Percentiles rank a stretch among this genome's conserved stretches.
Conservation (phyloP, 768 basidiomycete species). For the Naganishia kalamii region DNA sequence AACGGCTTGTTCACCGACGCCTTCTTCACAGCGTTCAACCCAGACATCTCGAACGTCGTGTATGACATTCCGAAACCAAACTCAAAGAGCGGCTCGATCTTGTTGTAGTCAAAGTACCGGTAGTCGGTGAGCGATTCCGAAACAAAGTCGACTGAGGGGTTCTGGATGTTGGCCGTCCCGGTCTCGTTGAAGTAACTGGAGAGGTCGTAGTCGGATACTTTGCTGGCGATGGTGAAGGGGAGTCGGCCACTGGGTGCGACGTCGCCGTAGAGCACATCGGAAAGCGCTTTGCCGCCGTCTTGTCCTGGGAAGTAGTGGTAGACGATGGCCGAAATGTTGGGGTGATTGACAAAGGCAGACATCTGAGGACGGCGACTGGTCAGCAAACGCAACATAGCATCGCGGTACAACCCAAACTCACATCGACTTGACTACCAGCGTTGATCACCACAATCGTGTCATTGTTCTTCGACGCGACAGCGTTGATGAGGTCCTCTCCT, state of each 20-base stretch:
- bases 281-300: slow-evolving; percentile 60
- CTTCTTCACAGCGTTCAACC: slow-evolving; percentile 46
- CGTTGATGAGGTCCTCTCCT: slow-evolving; percentile 58
- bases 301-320: slow-evolving; percentile 53
- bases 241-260: slow-evolving; percentile 63
- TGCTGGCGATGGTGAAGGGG: slow-evolving; percentile 66
- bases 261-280: slow-evolving; percentile 60
- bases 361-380: neutral
- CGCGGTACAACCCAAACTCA: neutral
- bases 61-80: slow-evolving; percentile 75
- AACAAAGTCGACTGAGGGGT: neutral
- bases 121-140: slow-evolving; percentile 20
- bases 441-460: slow-evolving; percentile 60
- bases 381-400: neutral
- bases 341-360: slow-evolving; percentile 13
- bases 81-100: slow-evolving; percentile 57
- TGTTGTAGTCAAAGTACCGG: slow-evolving; percentile 23
- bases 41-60: slow-evolving; percentile 59
- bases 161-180: neutral
- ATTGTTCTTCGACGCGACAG: slow-evolving; percentile 51
- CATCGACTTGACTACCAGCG: slow-evolving; percentile 53
- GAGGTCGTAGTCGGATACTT: slow-evolving; percentile 55
- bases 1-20: slow-evolving; percentile 7
- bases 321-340: slow-evolving; percentile 8
- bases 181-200: slow-evolving; percentile 32